Percentiles rank a stretch among this genome's conserved stretches.
These are phyloP conservation scores for Pichia sp. DNA, from an alignment of 1,139 yeast species.

Conservation along the genomic window DNA sequence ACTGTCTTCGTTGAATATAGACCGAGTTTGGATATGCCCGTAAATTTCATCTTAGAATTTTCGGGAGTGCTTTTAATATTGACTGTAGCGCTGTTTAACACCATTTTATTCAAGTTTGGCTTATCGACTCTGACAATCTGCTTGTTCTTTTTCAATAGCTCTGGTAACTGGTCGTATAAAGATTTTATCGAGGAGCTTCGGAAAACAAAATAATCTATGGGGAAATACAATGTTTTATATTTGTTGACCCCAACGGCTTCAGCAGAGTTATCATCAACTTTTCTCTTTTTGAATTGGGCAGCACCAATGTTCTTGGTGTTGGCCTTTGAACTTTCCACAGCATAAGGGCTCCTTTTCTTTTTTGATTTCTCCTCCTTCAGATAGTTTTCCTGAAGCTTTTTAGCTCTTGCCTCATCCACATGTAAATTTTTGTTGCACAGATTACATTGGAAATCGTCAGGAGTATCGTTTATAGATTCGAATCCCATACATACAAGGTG, in stretches of 20 bases:
- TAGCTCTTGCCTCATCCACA: slow-evolving; percentile 49
- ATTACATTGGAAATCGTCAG: slow-evolving; percentile 81
- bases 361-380: slow-evolving; percentile 28
- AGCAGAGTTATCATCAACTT: slow-evolving; percentile 28
- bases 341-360: slow-evolving; percentile 22
- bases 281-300: slow-evolving; percentile 23
- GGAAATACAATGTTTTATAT: slow-evolving; percentile 49
- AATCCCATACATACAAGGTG: slow-evolving; percentile 88
- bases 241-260: slow-evolving; percentile 36
- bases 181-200: slow-evolving; percentile 37
- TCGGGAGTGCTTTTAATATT: slow-evolving; percentile 47
- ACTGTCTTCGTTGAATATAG: slow-evolving; percentile 47
- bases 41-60: slow-evolving; percentile 57
- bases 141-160: slow-evolving; percentile 17
- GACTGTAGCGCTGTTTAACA: slow-evolving; percentile 19
- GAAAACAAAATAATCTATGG: slow-evolving; percentile 42
- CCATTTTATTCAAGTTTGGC: slow-evolving; percentile 14
- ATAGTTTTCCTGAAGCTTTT: slow-evolving; percentile 43
- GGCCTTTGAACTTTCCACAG: slow-evolving; percentile 3
- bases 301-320: slow-evolving; percentile 18
- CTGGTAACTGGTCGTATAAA: slow-evolving; percentile 25
- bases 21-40: slow-evolving; percentile 70
- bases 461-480: slow-evolving; percentile 65
- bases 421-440: slow-evolving; percentile 61
- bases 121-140: slow-evolving; percentile 16